Percentiles rank a stretch among this genome's conserved stretches.
phyloP scores from a whole-genome alignment of 1,284 basidiomycete genomes.

The Schizophyllum amplum region DNA sequence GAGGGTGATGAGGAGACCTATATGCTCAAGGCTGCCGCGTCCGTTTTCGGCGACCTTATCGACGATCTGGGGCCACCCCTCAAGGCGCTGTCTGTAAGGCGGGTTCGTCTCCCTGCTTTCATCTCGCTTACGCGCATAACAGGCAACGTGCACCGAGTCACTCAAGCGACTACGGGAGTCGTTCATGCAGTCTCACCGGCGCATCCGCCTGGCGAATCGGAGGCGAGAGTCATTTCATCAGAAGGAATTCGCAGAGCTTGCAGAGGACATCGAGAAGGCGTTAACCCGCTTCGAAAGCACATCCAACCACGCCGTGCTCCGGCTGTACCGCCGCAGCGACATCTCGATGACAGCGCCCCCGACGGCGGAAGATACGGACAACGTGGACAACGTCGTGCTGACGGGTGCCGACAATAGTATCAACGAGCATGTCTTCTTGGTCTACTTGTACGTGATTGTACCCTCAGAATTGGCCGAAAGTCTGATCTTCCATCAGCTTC shows the following conservation, averaged over 20 bases:
- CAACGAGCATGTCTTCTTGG: constrained; percentile 70
- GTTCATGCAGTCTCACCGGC: constrained; percentile 40
- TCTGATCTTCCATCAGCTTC: constrained; percentile 45
- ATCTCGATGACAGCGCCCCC: constrained; percentile 23
- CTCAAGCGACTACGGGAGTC: constrained; percentile 56
- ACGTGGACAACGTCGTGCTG: constrained; percentile 31
- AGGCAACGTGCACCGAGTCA: constrained; percentile 55
- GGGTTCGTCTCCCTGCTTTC: constrained; percentile 10
- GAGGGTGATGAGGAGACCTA: constrained; percentile 48
- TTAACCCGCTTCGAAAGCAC: constrained; percentile 73
- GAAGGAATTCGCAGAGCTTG: constrained; percentile 55
- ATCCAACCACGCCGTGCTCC: constrained; percentile 74
- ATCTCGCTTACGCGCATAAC: constrained; percentile 2
- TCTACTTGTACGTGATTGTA: constrained; percentile 73
- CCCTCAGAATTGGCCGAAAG: neutral
- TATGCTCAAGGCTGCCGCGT: constrained; percentile 57
- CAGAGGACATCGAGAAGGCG: constrained; percentile 59
- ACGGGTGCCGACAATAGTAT: constrained; percentile 21
- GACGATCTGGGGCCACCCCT: constrained; percentile 77
- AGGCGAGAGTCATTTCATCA: constrained; percentile 28
- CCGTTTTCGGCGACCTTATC: constrained; percentile 78
- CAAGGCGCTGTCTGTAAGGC: constrained; percentile 64
- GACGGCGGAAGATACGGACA: constrained; percentile 19
- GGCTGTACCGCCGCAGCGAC: constrained; percentile 60
- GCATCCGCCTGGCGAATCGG: constrained; percentile 5